These are phyloP conservation scores for Geoglossum cookeanum DNA, from an alignment of 2,329 filamentous ascomycete genomes.

Conservation along the genomic window DNA sequence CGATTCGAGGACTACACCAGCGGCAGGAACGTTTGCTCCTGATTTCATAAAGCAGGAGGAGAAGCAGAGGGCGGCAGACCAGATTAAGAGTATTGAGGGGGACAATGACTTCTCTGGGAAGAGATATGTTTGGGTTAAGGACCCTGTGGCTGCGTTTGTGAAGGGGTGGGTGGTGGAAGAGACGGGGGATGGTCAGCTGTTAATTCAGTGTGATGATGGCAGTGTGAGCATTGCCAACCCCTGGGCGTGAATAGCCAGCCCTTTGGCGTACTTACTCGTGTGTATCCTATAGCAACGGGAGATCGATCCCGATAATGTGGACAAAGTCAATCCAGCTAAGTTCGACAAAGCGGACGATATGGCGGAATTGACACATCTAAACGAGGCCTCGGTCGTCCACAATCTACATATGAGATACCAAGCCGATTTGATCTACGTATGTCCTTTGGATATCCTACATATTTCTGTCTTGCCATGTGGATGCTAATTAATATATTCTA, in stretches of 20 bases:
- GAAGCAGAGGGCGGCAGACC: slow-evolving; percentile 36
- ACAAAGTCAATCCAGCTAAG: slow-evolving; percentile 98
- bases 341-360: slow-evolving; percentile 99
- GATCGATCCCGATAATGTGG: slow-evolving; percentile 68
- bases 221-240: slow-evolving; percentile 36
- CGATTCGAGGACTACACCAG: slow-evolving; percentile 45
- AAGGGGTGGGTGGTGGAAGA: slow-evolving; percentile 87
- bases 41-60: slow-evolving; percentile 89
- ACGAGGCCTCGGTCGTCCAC: slow-evolving; percentile 94
- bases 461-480: not conserved
- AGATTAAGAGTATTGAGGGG: slow-evolving; percentile 62
- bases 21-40: slow-evolving; percentile 76
- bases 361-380: slow-evolving; percentile 94
- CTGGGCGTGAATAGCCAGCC: not conserved
- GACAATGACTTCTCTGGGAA: slow-evolving; percentile 98
- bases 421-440: slow-evolving; percentile 72
- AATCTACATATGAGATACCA: slow-evolving; percentile 93
- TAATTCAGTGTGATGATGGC: slow-evolving; percentile 89
- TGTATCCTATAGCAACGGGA: slow-evolving; percentile 50
- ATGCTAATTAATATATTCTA: slow-evolving; percentile 18
- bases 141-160: slow-evolving; percentile 72
- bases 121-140: slow-evolving; percentile 92
- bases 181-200: slow-evolving; percentile 43
- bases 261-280: not conserved
- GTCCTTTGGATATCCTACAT: slow-evolving; percentile 12